Conservation (phyloP, 306 rosid species). For the Erythrophleum fordii region DNA sequence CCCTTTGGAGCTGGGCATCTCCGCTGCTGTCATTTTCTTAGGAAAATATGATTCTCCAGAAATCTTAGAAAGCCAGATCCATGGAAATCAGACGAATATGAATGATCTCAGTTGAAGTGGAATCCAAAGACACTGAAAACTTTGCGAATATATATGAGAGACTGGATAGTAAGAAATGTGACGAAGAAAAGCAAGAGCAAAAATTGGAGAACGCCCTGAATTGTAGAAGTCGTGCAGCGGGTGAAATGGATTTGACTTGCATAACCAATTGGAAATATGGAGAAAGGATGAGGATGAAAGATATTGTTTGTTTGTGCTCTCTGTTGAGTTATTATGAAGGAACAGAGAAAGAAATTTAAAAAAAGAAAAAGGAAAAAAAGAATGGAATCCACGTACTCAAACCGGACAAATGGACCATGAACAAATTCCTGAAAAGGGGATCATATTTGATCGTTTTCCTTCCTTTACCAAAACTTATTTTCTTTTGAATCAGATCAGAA, state of each 20-base stretch:
- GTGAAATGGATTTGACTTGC: slow-evolving; percentile 23
- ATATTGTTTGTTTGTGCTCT: slow-evolving; percentile 39
- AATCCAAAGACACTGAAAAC: slow-evolving; percentile 10
- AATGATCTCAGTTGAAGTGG: background rate
- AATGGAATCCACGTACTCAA: slow-evolving; percentile 52
- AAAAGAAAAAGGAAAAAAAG: background rate
- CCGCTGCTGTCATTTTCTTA: slow-evolving; percentile 49
- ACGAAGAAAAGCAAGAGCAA: background rate
- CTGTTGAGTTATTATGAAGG: slow-evolving; percentile 29
- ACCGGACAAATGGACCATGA: slow-evolving; percentile 59
- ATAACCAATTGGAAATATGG: slow-evolving; percentile 11
- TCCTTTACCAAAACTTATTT: slow-evolving; percentile 26
- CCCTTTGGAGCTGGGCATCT: slow-evolving; percentile 63
- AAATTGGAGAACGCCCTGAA: slow-evolving; percentile 1
- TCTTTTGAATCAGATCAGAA: slow-evolving; percentile 41
- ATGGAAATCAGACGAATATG: background rate
- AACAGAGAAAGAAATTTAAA: slow-evolving; percentile 4
- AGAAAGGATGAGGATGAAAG: slow-evolving; percentile 25
- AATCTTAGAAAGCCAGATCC: slow-evolving; percentile 10
- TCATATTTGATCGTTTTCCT: background rate
- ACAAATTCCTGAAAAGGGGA: slow-evolving; percentile 56
- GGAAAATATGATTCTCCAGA: slow-evolving; percentile 6
- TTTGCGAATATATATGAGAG: background rate
- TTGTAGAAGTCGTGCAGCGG: background rate
- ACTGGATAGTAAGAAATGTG: background rate